These are phyloP conservation scores for Nothophaeocryptopus gaeumannii DNA, from an alignment of 2,329 filamentous ascomycete species.

Conservation along the genomic window DNA sequence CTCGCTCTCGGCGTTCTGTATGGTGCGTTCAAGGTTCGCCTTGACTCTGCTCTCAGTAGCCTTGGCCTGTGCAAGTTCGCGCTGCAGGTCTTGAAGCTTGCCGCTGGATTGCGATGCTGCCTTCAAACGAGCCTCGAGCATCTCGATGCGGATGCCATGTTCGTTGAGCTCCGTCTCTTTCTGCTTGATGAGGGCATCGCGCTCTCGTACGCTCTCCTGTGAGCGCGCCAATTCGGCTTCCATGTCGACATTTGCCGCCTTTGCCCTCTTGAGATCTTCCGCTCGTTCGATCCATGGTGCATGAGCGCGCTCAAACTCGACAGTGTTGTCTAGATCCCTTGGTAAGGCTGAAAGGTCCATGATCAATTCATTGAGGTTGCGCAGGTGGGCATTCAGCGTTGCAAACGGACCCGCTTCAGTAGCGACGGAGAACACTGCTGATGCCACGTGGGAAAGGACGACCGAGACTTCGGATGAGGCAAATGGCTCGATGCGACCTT, in stretches of 20 bases:
- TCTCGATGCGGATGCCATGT: conserved; percentile 86
- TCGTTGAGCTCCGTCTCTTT: conserved; percentile 80
- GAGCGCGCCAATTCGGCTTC: conserved; percentile 80
- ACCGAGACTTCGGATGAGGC: conserved; percentile 65
- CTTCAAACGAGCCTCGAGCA: conserved; percentile 81
- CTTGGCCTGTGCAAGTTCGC: conserved; percentile 30
- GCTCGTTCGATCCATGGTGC: conserved; percentile 83
- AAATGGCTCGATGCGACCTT: conserved; percentile 66
- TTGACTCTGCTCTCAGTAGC: conserved; percentile 57
- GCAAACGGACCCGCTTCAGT: conserved; percentile 68
- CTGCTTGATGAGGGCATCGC: conserved; percentile 53
- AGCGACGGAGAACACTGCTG: conserved; percentile 48
- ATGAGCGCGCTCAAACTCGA: conserved; percentile 64
- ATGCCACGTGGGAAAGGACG: conserved; percentile 59
- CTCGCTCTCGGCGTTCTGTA: conserved; percentile 28
- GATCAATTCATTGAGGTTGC: conserved; percentile 61
- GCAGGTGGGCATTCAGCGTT: conserved; percentile 65
- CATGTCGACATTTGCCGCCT: conserved; percentile 74
- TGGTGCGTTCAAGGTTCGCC: conserved; percentile 25
- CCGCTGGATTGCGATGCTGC: conserved; percentile 77
- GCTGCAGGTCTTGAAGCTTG: conserved; percentile 64
- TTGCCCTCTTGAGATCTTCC: conserved; percentile 76
- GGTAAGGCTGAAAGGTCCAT: conserved; percentile 66
- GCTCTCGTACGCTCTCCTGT: conserved; percentile 75
- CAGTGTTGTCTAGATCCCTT: conserved; percentile 43